These are phyloP conservation scores for Isatis tinctoria DNA, from an alignment of 345 rosid genomes.

Conservation along the genomic window DNA sequence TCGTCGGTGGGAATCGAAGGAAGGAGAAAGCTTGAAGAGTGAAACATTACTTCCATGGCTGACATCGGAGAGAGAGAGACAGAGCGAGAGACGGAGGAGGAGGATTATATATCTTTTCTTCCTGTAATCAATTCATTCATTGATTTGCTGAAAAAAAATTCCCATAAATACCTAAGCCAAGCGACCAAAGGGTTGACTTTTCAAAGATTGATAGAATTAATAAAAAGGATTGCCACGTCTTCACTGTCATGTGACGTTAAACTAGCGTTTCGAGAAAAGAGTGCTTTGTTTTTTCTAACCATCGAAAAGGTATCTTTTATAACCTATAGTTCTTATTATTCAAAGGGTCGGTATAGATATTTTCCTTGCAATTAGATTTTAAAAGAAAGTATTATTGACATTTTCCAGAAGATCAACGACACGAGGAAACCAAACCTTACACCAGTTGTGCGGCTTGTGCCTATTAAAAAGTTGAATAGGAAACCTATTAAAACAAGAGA, in stretches of 20 bases:
- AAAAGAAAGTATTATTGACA: background rate
- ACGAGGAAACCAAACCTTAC: too few relatives aligned
- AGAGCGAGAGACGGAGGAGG: background rate
- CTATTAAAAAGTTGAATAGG: too few relatives aligned
- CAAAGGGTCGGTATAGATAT: background rate
- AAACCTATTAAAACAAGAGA: background rate
- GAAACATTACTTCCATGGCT: conserved; percentile 63
- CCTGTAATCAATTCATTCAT: background rate
- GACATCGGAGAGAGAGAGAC: background rate
- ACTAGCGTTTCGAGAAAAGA: background rate
- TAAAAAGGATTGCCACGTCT: background rate
- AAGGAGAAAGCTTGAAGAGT: conserved; percentile 74
- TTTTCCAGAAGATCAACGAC: background rate
- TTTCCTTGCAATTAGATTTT: background rate
- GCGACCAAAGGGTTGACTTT: conserved; percentile 19
- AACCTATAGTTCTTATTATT: background rate
- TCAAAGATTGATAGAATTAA: background rate
- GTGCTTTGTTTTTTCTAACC: background rate
- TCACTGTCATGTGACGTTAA: background rate
- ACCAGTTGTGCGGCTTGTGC: too few relatives aligned
- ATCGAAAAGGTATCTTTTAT: background rate
- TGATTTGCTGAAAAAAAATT: background rate
- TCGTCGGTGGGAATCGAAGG: conserved; percentile 36
- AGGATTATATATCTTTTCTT: background rate
- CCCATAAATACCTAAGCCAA: background rate